These are phyloP conservation scores for Fusarium scirpi DNA, from an alignment of 2,329 filamentous ascomycete genomes.

Conservation along the genomic window DNA sequence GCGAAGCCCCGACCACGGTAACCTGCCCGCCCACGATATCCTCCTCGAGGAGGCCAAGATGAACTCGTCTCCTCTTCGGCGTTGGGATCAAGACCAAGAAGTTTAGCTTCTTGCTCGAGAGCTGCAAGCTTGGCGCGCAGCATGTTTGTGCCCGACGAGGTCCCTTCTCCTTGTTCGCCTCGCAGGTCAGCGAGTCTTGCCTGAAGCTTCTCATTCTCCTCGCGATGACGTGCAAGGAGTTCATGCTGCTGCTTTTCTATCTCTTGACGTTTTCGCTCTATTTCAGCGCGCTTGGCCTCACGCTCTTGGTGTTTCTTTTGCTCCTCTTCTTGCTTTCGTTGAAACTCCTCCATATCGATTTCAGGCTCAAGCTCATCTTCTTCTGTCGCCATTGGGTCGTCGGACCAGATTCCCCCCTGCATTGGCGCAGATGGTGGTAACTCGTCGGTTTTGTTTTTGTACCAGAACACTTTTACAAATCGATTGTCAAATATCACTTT, in stretches of 20 bases:
- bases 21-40: conserved; percentile 50
- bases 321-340: conserved; percentile 75
- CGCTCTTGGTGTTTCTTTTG: conserved; percentile 77
- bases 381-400: conserved; percentile 30
- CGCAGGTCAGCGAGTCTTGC: conserved; percentile 60
- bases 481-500: conserved; percentile 87
- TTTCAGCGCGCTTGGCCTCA: conserved; percentile 69
- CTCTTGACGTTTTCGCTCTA: conserved; percentile 71
- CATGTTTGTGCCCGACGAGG: conserved; percentile 67
- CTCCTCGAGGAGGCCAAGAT: conserved; percentile 45
- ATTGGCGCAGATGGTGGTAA: conserved; percentile 44
- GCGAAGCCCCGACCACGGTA: conserved; percentile 44
- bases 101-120: conserved; percentile 78
- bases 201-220: conserved; percentile 74
- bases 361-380: conserved; percentile 59
- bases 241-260: conserved; percentile 74
- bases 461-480: conserved; percentile 88
- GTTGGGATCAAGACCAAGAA: conserved; percentile 74
- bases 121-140: conserved; percentile 78
- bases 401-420: conserved; percentile 46
- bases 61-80: conserved; percentile 56
- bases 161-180: conserved; percentile 45
- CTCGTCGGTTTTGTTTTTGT: conserved; percentile 64
- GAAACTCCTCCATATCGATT: conserved; percentile 77
- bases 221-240: conserved; percentile 71